phyloP scores from a whole-genome alignment of 2,329 filamentous ascomycete genomes.

The Rhynchosporium agropyri region DNA sequence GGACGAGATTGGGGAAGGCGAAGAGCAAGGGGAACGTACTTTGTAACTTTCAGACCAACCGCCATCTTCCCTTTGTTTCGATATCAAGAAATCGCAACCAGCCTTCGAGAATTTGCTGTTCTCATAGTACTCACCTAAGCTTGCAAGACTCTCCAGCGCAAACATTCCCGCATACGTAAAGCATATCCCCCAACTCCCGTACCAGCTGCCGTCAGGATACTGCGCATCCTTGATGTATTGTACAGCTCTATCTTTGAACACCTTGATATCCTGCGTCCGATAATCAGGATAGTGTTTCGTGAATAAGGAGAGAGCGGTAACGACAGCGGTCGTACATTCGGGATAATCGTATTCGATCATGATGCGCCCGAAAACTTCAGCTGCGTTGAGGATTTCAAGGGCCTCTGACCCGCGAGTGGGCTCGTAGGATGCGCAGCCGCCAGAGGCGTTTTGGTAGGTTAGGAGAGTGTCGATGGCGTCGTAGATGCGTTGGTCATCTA shows the following conservation, averaged over 20 bases:
- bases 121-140: constrained; percentile 77
- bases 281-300: constrained; percentile 80
- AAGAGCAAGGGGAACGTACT: constrained; percentile 45
- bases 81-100: constrained; percentile 84
- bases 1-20: neutral
- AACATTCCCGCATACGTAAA: constrained; percentile 99
- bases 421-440: constrained; percentile 91
- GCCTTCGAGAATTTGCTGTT: constrained; percentile 71
- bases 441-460: constrained; percentile 84
- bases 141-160: constrained; percentile 81
- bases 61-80: constrained; percentile 83
- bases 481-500: constrained; percentile 77
- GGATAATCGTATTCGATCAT: constrained; percentile 99
- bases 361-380: constrained; percentile 93
- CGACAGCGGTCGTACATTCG: constrained; percentile 93
- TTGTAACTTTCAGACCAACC: constrained; percentile 97
- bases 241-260: constrained; percentile 73
- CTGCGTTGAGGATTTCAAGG: constrained; percentile 87
- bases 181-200: constrained; percentile 96
- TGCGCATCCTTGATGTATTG: constrained; percentile 83
- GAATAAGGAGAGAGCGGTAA: constrained; percentile 85
- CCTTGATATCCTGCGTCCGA: constrained; percentile 71
- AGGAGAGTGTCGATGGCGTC: constrained; percentile 90
- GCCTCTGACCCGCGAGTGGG: constrained; percentile 74
- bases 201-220: constrained; percentile 86